phyloP scores from a whole-genome alignment of 2,329 filamentous ascomycete genomes.

The Pseudogymnoascus pannorum region DNA sequence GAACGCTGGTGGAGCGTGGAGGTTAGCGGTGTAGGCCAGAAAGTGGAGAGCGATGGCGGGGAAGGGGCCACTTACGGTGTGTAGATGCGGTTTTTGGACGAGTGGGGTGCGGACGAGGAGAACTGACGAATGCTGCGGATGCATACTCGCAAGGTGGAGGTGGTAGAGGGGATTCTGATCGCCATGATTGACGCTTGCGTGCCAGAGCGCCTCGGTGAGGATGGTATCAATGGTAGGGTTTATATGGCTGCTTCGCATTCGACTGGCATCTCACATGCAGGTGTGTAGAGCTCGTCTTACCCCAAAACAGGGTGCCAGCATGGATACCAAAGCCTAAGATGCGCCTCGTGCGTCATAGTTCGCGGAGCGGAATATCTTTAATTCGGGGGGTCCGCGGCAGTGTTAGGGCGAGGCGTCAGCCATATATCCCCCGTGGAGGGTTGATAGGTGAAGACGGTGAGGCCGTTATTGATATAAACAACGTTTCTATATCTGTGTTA shows the following conservation, averaged over 20 bases:
- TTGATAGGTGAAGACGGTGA: conserved; percentile 7
- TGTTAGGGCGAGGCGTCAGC: background rate
- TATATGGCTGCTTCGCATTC: conserved; percentile 4
- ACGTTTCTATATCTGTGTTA: background rate
- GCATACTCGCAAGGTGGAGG: background rate
- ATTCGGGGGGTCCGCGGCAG: background rate
- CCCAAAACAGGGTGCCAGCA: background rate
- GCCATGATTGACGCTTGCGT: background rate
- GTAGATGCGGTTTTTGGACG: conserved; percentile 35
- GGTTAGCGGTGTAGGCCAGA: conserved; percentile 9
- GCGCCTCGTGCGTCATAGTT: conserved; percentile 6
- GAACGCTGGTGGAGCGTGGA: conserved; percentile 37
- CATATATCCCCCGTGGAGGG: background rate
- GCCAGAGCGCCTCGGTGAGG: background rate
- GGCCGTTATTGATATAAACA: background rate
- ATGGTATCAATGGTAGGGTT: conserved; percentile 1
- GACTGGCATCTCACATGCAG: background rate
- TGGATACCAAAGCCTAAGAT: background rate
- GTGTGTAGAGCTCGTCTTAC: background rate
- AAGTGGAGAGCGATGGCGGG: conserved; percentile 10
- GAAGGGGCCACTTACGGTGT: conserved; percentile 30
- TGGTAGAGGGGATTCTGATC: background rate
- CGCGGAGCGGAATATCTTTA: conserved; percentile 8
- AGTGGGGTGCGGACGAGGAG: conserved; percentile 12
- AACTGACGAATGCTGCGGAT: conserved; percentile 5